Conservation (phyloP, 1,284 basidiomycete species). For the Leccinum olivaceoglutinosum region DNA sequence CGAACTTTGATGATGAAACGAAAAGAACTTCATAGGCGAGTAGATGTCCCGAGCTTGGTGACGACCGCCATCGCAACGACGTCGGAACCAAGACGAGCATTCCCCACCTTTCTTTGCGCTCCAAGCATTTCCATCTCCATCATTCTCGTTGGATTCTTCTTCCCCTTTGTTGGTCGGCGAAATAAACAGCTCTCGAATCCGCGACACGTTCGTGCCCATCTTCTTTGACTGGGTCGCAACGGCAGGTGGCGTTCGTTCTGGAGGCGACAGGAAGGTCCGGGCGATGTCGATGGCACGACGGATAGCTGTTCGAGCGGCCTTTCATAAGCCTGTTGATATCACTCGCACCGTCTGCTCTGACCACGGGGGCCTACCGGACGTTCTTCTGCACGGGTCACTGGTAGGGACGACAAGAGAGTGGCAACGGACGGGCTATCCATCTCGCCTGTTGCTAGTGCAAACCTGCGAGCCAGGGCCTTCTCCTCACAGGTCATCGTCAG, state of each 20-base stretch:
- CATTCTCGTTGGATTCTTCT: background rate
- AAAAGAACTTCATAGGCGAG: background rate
- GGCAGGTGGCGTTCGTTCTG: background rate
- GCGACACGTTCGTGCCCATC: background rate
- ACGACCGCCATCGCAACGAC: no score
- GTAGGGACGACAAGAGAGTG: background rate
- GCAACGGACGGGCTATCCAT: background rate
- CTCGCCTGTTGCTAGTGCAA: background rate
- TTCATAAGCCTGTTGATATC: background rate
- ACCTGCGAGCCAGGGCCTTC: no score
- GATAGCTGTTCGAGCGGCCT: background rate
- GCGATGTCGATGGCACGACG: background rate
- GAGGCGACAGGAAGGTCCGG: constrained; percentile 1
- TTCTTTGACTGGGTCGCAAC: background rate
- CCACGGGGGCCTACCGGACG: background rate
- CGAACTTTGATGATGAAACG: no score
- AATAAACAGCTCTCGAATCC: constrained; percentile 1
- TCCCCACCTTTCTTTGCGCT: background rate
- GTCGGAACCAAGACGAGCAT: background rate
- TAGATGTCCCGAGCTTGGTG: background rate
- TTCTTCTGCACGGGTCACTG: background rate
- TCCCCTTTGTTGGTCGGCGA: background rate
- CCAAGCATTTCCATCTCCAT: background rate
- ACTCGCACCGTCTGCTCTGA: background rate
- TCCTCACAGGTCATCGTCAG: no score